Base-by-base conservation (phyloP, 2,329 filamentous ascomycete species). In the Monosporascus ibericus region DNA sequence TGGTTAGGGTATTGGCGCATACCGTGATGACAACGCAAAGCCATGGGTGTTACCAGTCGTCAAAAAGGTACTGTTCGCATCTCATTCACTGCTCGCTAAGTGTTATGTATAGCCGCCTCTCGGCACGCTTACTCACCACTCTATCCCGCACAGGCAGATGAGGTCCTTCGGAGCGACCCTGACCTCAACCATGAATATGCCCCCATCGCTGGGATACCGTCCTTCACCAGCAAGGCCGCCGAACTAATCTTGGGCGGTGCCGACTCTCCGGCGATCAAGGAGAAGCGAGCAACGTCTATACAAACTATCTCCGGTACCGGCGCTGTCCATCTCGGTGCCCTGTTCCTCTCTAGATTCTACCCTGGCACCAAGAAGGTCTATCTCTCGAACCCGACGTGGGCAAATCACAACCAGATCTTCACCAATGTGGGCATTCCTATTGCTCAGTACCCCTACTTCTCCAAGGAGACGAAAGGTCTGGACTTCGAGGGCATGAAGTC, bases 371-470 rank as follows among this genome's bases (percentile, higher is more conserved):
- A 82, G 61, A 83, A 85, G 54, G 83, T 95, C 73, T 96, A 96
- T 80, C 79, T 97, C 71, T 96, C 91, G 65, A 88, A 88, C 71
- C 94, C 94, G 50, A 99, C 94, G 56, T 99, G 94, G 94, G 91
- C 88, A 62, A 99, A 99, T 77, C 94, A 99, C 84, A 86, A 95
- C 76, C 94, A 97, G 73, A 96, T 99, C 79, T 96, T 99, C 77
- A 82, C 79, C 72, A 97, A 97, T 68, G 91, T 96, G 67, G 80
- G 82, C 63, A 78, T 97, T 30, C 75, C 83, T 36, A 82, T 90
- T 63, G 86, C 86, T 61, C 83, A 83, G 60, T 99, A 99, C 76
- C 94, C 92, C 48, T 99, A 99, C 80, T 99, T 96, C 76, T 86
- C 85, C 70, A 84, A 90, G 69, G 70, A 88, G 68, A 96, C 92